Evolutionary conservation across 2,329 filamentous ascomycete species (phyloP).

Genomic region (Xylariales sp.): DNA sequence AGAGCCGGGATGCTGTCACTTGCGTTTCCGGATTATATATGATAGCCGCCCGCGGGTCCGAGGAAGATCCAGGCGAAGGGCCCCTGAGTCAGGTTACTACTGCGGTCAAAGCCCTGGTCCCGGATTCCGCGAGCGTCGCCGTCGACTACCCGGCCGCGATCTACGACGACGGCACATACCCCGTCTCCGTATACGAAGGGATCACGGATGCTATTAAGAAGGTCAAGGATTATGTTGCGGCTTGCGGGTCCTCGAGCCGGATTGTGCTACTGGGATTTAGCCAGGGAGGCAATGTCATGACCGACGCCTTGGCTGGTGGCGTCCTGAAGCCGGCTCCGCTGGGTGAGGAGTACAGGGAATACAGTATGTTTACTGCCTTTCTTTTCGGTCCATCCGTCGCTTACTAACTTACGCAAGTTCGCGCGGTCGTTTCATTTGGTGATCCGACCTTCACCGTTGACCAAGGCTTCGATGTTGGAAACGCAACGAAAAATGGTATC

Average conservation of each 20-base stretch:
- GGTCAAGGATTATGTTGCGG: constrained; percentile 26
- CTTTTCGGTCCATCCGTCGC: neutral
- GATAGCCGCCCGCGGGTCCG: constrained; percentile 36
- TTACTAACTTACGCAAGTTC: constrained; percentile 21
- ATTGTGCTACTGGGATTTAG: constrained; percentile 34
- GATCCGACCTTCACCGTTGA: constrained; percentile 36
- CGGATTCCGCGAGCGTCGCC: constrained; percentile 29
- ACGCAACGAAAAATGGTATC: constrained; percentile 34
- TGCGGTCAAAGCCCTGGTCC: constrained; percentile 26
- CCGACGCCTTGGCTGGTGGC: constrained; percentile 34
- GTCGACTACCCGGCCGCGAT: constrained; percentile 38
- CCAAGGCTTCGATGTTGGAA: constrained; percentile 36
- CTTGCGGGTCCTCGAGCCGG: constrained; percentile 33
- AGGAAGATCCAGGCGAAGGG: constrained; percentile 33
- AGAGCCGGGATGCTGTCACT: constrained; percentile 23
- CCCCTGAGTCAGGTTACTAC: constrained; percentile 23
- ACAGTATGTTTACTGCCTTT: constrained; percentile 24
- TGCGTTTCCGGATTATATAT: constrained; percentile 38
- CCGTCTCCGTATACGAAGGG: constrained; percentile 29
- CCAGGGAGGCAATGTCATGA: constrained; percentile 39
- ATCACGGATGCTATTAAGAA: constrained; percentile 30
- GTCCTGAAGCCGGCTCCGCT: constrained; percentile 35
- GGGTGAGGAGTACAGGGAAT: constrained; percentile 8
- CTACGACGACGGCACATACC: constrained; percentile 31
- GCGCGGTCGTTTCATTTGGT: constrained; percentile 30